phyloP scores from a whole-genome alignment of 2,329 filamentous ascomycete genomes.

The Paraphaeosphaeria minitans region DNA sequence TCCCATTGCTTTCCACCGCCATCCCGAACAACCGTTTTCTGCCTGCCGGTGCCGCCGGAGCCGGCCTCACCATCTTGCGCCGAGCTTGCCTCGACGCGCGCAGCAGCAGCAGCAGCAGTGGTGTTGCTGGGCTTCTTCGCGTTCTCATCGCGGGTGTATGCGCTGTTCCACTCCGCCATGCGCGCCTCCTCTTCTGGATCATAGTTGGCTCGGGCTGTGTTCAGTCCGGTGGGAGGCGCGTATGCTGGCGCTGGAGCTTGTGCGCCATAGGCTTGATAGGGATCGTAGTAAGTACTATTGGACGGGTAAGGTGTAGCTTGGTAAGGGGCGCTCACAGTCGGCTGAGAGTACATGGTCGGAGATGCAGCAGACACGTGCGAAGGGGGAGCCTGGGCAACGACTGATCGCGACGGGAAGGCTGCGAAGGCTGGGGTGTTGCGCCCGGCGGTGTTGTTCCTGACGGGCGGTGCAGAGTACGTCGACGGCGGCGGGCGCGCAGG shows the following conservation, averaged over 20 bases:
- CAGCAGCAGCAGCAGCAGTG: constrained; percentile 43
- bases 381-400: constrained; percentile 46
- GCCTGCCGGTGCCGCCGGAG: constrained; percentile 62
- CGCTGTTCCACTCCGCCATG: constrained; percentile 93
- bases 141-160: constrained; percentile 72
- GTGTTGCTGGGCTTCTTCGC: constrained; percentile 53
- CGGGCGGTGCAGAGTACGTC: constrained; percentile 65
- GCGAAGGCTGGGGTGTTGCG: constrained; percentile 51
- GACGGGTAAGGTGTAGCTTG: constrained; percentile 47
- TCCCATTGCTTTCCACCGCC: constrained; percentile 94
- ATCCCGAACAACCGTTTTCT: constrained; percentile 85
- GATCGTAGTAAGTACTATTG: constrained; percentile 57
- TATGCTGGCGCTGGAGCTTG: constrained; percentile 32
- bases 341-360: constrained; percentile 45
- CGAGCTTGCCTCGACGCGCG: constrained; percentile 38
- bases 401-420: constrained; percentile 65
- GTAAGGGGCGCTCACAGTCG: constrained; percentile 49
- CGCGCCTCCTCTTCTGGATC: constrained; percentile 87
- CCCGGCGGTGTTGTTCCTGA: constrained; percentile 45
- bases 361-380: constrained; percentile 46
- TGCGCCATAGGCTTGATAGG: constrained; percentile 71
- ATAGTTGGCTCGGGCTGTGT: constrained; percentile 43
- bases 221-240: constrained; percentile 20
- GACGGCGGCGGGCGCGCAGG: constrained; percentile 77
- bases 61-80: constrained; percentile 54